Percentiles rank a stretch among this genome's conserved stretches.
These are phyloP conservation scores for Trichoderma brevicompactum DNA, from an alignment of 2,329 filamentous ascomycete genomes.

Conservation along the genomic window DNA sequence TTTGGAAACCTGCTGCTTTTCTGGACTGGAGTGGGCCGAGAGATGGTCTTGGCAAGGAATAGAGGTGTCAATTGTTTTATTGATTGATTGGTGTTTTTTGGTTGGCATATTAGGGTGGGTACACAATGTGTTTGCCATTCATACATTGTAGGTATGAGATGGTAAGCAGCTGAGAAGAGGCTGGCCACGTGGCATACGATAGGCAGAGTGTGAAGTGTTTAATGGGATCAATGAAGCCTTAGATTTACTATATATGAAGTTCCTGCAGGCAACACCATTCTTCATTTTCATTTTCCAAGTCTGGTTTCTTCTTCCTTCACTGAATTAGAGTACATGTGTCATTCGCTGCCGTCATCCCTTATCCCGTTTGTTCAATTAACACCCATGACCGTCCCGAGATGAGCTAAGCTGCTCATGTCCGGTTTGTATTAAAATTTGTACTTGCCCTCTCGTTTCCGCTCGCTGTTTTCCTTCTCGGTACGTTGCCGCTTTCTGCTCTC, in stretches of 20 bases:
- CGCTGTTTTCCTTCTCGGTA: slow-evolving; percentile 78
- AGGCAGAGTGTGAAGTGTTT: not conserved
- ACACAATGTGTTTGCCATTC: not conserved
- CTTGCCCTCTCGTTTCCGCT: slow-evolving; percentile 64
- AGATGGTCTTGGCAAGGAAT: not conserved
- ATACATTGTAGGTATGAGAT: not conserved
- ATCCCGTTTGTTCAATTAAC: not conserved
- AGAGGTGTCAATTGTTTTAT: not conserved
- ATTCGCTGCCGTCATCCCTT: slow-evolving; percentile 13
- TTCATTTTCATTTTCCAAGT: not conserved
- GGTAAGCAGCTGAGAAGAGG: not conserved
- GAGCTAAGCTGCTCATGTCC: not conserved
- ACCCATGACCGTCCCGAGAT: no score
- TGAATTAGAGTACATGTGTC: slow-evolving; percentile 5
- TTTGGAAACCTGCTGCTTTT: not conserved
- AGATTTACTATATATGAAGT: slow-evolving; percentile 11
- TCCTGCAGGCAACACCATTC: not conserved
- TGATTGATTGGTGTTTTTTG: not conserved
- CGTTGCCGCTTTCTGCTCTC: slow-evolving; percentile 90
- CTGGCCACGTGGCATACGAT: not conserved
- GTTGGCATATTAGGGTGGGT: not conserved
- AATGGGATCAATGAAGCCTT: slow-evolving; percentile 8
- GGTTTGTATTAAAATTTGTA: slow-evolving; percentile 44
- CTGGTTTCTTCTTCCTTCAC: not conserved
- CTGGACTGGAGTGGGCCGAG: no score